phyloP scores from a whole-genome alignment of 805 yeast species.

The Wickerhamiella nectarea region DNA sequence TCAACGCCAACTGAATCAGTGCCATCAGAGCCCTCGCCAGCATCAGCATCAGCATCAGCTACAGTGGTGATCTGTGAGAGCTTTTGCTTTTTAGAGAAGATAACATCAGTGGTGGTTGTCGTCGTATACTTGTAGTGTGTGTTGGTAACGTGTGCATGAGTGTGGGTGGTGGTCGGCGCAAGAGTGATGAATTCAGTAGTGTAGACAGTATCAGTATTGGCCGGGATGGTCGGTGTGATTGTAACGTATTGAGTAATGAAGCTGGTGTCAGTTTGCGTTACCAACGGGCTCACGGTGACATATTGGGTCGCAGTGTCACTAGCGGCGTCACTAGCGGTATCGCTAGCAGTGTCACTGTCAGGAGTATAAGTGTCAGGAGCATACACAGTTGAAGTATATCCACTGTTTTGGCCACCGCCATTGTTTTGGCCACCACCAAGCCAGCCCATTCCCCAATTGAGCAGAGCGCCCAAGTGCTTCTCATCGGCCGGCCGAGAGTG shows the following conservation, averaged over 20 bases:
- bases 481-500: background rate
- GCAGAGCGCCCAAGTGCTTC: background rate
- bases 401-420: background rate
- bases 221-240: background rate
- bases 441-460: background rate
- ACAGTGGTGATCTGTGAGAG: background rate
- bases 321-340: background rate
- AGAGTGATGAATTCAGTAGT: slow-evolving; percentile 2
- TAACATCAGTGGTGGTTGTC: background rate
- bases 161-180: background rate
- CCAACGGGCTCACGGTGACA: background rate
- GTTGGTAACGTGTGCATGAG: background rate
- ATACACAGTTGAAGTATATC: background rate
- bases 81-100: background rate
- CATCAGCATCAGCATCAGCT: background rate
- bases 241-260: background rate
- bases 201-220: background rate
- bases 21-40: background rate
- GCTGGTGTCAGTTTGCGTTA: background rate
- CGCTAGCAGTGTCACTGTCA: background rate
- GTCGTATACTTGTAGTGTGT: background rate
- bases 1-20: background rate
- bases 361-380: background rate
- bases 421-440: background rate
- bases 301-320: background rate